phyloP scores from a whole-genome alignment of 345 rosid genomes.

The Pseudoturritis turrita region DNA sequence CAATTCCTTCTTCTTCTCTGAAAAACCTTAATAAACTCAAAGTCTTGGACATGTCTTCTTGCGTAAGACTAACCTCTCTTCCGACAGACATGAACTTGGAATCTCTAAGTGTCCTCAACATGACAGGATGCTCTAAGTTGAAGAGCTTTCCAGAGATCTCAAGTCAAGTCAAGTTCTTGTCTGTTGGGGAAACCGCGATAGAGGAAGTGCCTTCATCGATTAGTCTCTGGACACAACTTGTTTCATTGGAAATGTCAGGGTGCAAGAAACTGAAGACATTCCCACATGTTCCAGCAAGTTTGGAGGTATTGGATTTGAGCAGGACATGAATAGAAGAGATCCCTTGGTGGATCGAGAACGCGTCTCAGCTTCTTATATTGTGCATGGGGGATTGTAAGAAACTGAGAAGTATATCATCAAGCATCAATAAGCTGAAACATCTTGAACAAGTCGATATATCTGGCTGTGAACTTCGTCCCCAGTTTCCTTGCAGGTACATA shows the following conservation, averaged over 20 bases:
- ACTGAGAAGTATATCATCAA: neutral
- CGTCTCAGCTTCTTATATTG: neutral
- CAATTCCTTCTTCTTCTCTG: neutral
- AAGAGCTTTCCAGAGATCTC: neutral
- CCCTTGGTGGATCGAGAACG: neutral
- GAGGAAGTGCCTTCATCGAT: neutral
- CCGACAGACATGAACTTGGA: neutral
- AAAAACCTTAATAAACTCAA: conserved; percentile 4
- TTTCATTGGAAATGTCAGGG: conserved; percentile 2
- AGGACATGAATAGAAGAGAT: neutral
- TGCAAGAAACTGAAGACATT: neutral
- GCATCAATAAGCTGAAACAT: neutral
- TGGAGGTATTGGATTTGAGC: neutral
- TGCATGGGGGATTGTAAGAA: neutral
- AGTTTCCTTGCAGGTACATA: neutral
- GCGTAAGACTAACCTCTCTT: neutral
- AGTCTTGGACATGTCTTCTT: conserved; percentile 5
- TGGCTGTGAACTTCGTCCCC: neutral
- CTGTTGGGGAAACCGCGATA: neutral
- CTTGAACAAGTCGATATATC: neutral
- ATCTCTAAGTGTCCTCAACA: neutral
- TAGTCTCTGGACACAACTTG: neutral
- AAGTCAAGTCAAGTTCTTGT: neutral
- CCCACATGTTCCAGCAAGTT: neutral
- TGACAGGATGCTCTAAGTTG: conserved; percentile 4